These are phyloP conservation scores for Pleurotus tuoliensis DNA, from an alignment of 768 basidiomycete genomes.

Conservation along the genomic window DNA sequence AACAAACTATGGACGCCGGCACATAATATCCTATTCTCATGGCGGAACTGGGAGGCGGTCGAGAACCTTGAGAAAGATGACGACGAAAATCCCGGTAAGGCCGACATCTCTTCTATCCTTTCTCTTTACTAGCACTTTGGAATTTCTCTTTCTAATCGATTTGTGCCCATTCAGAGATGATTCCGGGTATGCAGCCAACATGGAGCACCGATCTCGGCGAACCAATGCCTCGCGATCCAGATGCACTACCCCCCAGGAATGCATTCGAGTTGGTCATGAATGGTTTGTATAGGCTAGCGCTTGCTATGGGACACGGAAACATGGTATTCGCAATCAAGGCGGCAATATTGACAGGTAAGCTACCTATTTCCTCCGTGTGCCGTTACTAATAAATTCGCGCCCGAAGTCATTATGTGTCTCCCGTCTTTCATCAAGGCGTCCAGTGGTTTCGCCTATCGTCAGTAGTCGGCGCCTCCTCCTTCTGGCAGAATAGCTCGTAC, in stretches of 20 bases:
- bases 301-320: constrained; percentile 52
- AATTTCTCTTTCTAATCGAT: background rate
- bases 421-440: constrained; percentile 55
- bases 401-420: constrained; percentile 50
- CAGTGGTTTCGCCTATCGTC: constrained; percentile 56
- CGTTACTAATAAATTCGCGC: no score
- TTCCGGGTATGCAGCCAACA: constrained; percentile 51
- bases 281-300: constrained; percentile 34
- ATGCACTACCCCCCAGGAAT: constrained; percentile 69
- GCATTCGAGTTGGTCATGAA: constrained; percentile 48
- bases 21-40: constrained; percentile 30
- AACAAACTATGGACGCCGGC: constrained; percentile 58
- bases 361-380: background rate
- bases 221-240: constrained; percentile 62
- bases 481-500: constrained; percentile 4
- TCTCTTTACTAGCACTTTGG: background rate
- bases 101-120: background rate
- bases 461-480: constrained; percentile 17
- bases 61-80: constrained; percentile 44
- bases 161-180: constrained; percentile 26
- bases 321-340: constrained; percentile 69
- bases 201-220: constrained; percentile 47
- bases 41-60: constrained; percentile 42
- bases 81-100: constrained; percentile 69
- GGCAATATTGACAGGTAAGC: constrained; percentile 54